A percentile compares a stretch with the other conserved stretches of the same genome.
phyloP scores from a whole-genome alignment of 2,329 filamentous ascomycete genomes.

The Hypoxylon sp. region DNA sequence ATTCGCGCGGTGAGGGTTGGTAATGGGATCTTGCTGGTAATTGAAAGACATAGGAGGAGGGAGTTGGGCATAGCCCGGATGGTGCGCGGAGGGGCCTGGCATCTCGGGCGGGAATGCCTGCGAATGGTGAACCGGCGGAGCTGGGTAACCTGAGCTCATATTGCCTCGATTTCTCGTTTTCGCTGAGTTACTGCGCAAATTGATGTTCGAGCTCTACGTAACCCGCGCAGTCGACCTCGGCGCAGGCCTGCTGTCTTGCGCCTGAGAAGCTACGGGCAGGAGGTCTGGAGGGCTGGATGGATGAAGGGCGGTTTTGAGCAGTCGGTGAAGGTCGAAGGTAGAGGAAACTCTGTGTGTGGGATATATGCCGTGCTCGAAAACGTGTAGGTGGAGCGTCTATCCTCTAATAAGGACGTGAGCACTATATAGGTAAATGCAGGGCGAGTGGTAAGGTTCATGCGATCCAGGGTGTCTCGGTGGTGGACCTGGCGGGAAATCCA shows the following conservation, averaged over 20 bases:
- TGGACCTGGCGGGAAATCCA: constrained; percentile 36
- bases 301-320: constrained; percentile 22
- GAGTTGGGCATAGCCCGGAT: constrained; percentile 51
- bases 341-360: constrained; percentile 13
- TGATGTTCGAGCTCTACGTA: constrained; percentile 21
- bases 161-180: constrained; percentile 38
- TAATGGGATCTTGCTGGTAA: constrained; percentile 51
- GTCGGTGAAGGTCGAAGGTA: constrained; percentile 33
- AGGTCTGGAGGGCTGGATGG: constrained; percentile 9
- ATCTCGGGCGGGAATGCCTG: constrained; percentile 50
- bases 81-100: constrained; percentile 49
- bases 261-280: constrained; percentile 14
- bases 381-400: constrained; percentile 26
- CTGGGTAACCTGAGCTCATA: constrained; percentile 54
- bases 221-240: constrained; percentile 21
- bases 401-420: constrained; percentile 42
- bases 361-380: constrained; percentile 37
- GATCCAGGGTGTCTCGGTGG: constrained; percentile 37
- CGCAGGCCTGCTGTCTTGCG: constrained; percentile 19
- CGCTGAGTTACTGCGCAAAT: constrained; percentile 30
- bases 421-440: constrained; percentile 37
- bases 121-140: constrained; percentile 51
- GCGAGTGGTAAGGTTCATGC: constrained; percentile 41
- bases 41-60: constrained; percentile 52
- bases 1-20: constrained; percentile 51